Evolutionary conservation across 75 land plant genomes (phyloP).

Genomic region (Larix kaempferi): DNA sequence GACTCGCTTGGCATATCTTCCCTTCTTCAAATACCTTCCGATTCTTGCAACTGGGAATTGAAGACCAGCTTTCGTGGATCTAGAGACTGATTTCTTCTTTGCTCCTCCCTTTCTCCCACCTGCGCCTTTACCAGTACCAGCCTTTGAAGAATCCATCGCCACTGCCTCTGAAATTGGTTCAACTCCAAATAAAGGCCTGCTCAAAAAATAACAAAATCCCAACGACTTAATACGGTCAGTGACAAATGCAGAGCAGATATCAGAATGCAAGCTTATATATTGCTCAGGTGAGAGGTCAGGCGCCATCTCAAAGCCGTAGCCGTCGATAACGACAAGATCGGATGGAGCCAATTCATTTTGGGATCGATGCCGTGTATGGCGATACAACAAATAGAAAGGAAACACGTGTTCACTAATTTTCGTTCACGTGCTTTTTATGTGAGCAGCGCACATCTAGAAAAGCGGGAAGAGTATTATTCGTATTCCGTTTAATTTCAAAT

Average conservation of each 20-base stretch:
- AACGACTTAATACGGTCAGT: background rate
- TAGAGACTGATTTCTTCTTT: constrained; percentile 24
- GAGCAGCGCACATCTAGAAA: too few species aligned
- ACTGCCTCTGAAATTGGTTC: background rate
- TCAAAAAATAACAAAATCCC: too few species aligned
- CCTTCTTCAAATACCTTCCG: constrained; percentile 35
- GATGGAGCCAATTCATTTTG: background rate
- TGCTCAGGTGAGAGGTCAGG: background rate
- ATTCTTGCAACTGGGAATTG: constrained; percentile 29
- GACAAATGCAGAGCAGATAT: too few species aligned
- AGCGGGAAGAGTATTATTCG: too few species aligned
- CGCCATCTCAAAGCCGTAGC: background rate
- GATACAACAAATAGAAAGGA: background rate
- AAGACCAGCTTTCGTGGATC: constrained; percentile 16
- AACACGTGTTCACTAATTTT: background rate
- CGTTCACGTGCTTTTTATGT: too few species aligned
- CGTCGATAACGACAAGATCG: background rate
- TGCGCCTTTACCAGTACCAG: constrained; percentile 10
- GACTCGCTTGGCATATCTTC: constrained; percentile 34
- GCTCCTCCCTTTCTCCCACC: constrained; percentile 26
- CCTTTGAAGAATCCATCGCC: constrained; percentile 3
- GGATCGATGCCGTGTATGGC: background rate
- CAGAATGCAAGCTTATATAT: background rate
- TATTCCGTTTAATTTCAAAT: too few species aligned
- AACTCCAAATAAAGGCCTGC: background rate